Base-by-base conservation (phyloP, 257 asterid species). In the Striga asiatica region DNA sequence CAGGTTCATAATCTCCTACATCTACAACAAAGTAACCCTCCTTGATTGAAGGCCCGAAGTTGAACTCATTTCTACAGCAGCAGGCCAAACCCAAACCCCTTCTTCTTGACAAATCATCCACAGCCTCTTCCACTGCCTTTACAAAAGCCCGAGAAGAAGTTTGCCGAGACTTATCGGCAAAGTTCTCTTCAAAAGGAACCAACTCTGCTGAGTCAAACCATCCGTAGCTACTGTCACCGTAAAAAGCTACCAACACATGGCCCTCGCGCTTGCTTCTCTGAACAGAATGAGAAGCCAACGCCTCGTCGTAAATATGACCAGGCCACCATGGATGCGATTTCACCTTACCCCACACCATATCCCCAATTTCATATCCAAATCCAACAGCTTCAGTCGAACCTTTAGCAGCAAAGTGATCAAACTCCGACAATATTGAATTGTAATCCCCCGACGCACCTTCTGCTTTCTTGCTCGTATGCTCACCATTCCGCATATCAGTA, bases 281-380 rank as follows among this genome's bases (percentile, higher is more conserved):
- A 34, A 92, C 99, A 7, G 88, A 67, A 9, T 81, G 59, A 3
- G 93, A 71, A 34, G 93, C 97, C 49, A 81, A 72, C 2, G 78
- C 73, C 77, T 88, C 99, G 13, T 73, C 71, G 49, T 68, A 84
- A 32, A 88, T 80, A 21, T 77, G 93, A 1, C 99, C 99, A 10
- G 99, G 97, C 99, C 99, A 92, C 99, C 97, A 88, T 0, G 99
- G 99, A 66, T 92, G 99, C 6, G 99, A 92, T 68, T 88, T 88
- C 57, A 92, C 99, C 52, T 88, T 88, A 13, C 97, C 99, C 99
- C 99, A 92, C 27, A 92, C 99, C 99, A 92, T 84, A 65, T 92
- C 97, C 5, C 99, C 99, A 38, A 83, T 69, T 56, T 74, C 78
- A 62, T 68, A 87, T 10, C 85, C 97, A 66, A 66, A 57, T 20